Evolutionary conservation across 495 filamentous ascomycete species (phyloP), one percentile per base, ranked within the genome.

Genomic region (Penicillium waksmanii): DNA sequence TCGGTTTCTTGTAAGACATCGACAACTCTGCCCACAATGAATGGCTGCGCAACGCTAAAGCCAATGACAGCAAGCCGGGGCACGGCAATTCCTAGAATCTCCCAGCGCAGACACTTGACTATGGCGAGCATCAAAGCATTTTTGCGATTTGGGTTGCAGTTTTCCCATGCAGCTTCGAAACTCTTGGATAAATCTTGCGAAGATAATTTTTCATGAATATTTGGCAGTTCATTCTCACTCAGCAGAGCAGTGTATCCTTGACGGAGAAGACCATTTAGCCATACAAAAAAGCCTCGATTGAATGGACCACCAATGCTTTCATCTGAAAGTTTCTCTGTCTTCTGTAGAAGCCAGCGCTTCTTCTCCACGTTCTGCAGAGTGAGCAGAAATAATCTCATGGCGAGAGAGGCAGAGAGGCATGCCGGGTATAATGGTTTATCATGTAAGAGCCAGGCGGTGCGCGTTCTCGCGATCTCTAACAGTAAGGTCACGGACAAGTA

Each of bases 21-120:
- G 55, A 84, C 65, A 0, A 80, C 69, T 21, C 71, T 71, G 46
- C 80, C 71, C 27, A 89, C 78, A 19, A 89, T 68, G 50, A 89
- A 82, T 5, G 85, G 84, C 61, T 87, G 84, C 27, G 77, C 80
- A 60, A 84, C 82, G 48, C 66, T 77, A 65, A 87, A 85, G 9
- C 72, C 84, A 19, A 80, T 82, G 9, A 82, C 68, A 47, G 70
- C 76, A 12, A 82, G 63, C 8, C 83, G 75, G 3, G 84, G 82
- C 5, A 77, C 67, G 23, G 80, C 76, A 4, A 76, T 76, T 9
- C 67, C 57, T 6, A 71, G 56, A 12, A 83, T 51, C 59, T 75
- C 70, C 62, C 65, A 69, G 51, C 67, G 73, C 10, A 86, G 63
- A 80, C 55, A 46, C 13, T 58, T 66, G 5, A 66, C 48, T 12